These are phyloP conservation scores for Bertia moriformis DNA, from an alignment of 2,329 filamentous ascomycete species.

Conservation along the genomic window DNA sequence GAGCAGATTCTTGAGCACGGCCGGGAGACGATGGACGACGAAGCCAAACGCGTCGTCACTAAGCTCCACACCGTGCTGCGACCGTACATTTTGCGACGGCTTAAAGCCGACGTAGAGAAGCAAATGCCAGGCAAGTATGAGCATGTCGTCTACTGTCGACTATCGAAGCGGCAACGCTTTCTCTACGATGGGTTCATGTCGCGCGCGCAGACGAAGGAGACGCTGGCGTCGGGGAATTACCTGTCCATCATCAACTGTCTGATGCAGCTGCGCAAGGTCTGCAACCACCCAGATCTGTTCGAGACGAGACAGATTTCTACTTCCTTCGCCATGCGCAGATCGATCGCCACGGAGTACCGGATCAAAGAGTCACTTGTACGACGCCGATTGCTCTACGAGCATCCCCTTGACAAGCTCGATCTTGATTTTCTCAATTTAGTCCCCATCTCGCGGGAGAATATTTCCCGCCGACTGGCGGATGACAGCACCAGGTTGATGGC, in stretches of 20 bases:
- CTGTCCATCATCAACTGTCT: slow-evolving; percentile 96
- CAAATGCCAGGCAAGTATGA: slow-evolving; percentile 98
- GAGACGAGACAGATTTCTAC: slow-evolving; percentile 93
- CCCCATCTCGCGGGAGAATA: slow-evolving; percentile 53
- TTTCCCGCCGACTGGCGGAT: slow-evolving; percentile 38
- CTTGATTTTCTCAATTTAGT: slow-evolving; percentile 68
- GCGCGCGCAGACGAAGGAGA: slow-evolving; percentile 75
- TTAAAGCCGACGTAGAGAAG: slow-evolving; percentile 96
- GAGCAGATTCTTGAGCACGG: slow-evolving; percentile 94
- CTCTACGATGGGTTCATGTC: slow-evolving; percentile 94
- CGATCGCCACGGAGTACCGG: slow-evolving; percentile 61
- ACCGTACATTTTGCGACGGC: slow-evolving; percentile 74
- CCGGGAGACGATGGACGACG: slow-evolving; percentile 82
- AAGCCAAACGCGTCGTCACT: slow-evolving; percentile 77
- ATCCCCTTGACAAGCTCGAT: slow-evolving; percentile 50
- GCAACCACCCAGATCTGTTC: slow-evolving; percentile 95
- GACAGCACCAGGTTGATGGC: slow-evolving; percentile 54
- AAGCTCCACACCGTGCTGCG: slow-evolving; percentile 89
- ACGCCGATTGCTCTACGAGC: slow-evolving; percentile 43
- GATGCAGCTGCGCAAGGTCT: slow-evolving; percentile 94
- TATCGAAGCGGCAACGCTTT: slow-evolving; percentile 89
- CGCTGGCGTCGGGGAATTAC: slow-evolving; percentile 83
- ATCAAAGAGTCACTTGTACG: slow-evolving; percentile 59
- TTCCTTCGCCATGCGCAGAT: slow-evolving; percentile 79
- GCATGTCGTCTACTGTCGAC: slow-evolving; percentile 84